phyloP scores from a whole-genome alignment of 2,329 filamentous ascomycete species.

The Alternaria postmessia region DNA sequence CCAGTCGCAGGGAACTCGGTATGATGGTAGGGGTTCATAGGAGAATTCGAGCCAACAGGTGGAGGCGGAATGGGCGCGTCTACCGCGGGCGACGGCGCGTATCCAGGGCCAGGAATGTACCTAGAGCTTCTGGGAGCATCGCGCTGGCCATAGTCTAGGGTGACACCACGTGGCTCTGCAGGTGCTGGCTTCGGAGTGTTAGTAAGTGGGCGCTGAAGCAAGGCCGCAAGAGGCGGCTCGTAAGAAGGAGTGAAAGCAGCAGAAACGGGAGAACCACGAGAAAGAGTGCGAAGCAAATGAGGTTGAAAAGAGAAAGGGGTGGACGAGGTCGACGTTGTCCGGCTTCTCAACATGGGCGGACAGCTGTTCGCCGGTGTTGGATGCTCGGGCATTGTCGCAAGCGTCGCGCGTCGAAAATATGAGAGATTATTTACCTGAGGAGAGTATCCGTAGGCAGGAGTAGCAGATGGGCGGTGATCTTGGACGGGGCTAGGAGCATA shows the following conservation, averaged over 20 bases:
- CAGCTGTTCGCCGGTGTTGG: conserved; percentile 30
- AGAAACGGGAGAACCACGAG: conserved; percentile 40
- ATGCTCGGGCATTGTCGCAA: conserved; percentile 32
- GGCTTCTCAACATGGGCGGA: conserved; percentile 34
- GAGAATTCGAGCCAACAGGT: conserved; percentile 31
- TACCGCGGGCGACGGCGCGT: conserved; percentile 40
- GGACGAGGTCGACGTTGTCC: conserved; percentile 28
- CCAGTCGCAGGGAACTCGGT: conserved; percentile 37
- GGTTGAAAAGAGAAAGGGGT: conserved; percentile 26
- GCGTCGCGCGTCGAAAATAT: conserved; percentile 41
- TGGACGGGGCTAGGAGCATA: conserved; percentile 34
- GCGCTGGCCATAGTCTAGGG: conserved; percentile 13
- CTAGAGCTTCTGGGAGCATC: conserved; percentile 31
- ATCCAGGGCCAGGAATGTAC: conserved; percentile 45
- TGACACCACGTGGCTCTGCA: conserved; percentile 10
- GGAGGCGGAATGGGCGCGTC: conserved; percentile 33
- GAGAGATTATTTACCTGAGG: conserved; percentile 49
- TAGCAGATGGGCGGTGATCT: conserved; percentile 35
- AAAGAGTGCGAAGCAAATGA: conserved; percentile 30
- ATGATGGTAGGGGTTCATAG: conserved; percentile 44
- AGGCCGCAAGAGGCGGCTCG: conserved; percentile 47
- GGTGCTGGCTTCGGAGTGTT: conserved; percentile 42
- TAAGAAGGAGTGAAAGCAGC: conserved; percentile 45
- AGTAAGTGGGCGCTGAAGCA: conserved; percentile 43
- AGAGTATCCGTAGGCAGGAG: conserved; percentile 40